These are phyloP conservation scores for Populus hybrid DNA, from an alignment of 441 rosid species.

Conservation along the genomic window DNA sequence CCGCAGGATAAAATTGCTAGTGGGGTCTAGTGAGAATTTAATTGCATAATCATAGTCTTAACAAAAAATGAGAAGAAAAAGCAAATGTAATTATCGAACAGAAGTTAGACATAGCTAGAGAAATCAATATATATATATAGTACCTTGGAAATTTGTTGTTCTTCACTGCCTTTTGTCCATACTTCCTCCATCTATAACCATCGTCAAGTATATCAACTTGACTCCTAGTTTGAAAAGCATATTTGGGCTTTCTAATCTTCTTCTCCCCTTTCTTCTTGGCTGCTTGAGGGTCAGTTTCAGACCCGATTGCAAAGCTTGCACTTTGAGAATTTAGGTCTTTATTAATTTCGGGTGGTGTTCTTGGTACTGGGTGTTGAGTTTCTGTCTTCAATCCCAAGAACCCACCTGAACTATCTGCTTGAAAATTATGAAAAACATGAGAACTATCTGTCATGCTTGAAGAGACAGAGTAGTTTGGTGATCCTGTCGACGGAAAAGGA, in stretches of 20 bases:
- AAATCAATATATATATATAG: not conserved
- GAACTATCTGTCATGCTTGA: slow-evolving; percentile 16
- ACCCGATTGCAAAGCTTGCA: slow-evolving; percentile 7
- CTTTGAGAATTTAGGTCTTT: not conserved
- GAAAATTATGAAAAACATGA: slow-evolving; percentile 20
- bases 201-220: slow-evolving; percentile 55
- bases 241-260: slow-evolving; percentile 41
- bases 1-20: not conserved
- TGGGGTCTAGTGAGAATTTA: not conserved
- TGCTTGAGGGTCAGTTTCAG: slow-evolving; percentile 10
- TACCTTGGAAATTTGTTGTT: slow-evolving; percentile 60
- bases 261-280: slow-evolving; percentile 27
- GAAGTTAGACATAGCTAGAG: not conserved
- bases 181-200: slow-evolving; percentile 56
- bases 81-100: not conserved
- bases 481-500: slow-evolving; percentile 36
- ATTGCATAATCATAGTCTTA: not conserved
- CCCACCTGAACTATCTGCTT: slow-evolving; percentile 34
- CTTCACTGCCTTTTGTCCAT: slow-evolving; percentile 58
- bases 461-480: slow-evolving; percentile 16
- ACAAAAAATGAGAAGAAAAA: too few relatives aligned
- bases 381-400: slow-evolving; percentile 28
- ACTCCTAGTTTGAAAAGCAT: slow-evolving; percentile 60
- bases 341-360: not conserved
- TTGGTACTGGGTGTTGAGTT: not conserved